A percentile compares a stretch with the other conserved stretches of the same genome.
Evolutionary conservation across 805 yeast species (phyloP).

Genomic region (Vanderwaltozyma yarrowii): DNA sequence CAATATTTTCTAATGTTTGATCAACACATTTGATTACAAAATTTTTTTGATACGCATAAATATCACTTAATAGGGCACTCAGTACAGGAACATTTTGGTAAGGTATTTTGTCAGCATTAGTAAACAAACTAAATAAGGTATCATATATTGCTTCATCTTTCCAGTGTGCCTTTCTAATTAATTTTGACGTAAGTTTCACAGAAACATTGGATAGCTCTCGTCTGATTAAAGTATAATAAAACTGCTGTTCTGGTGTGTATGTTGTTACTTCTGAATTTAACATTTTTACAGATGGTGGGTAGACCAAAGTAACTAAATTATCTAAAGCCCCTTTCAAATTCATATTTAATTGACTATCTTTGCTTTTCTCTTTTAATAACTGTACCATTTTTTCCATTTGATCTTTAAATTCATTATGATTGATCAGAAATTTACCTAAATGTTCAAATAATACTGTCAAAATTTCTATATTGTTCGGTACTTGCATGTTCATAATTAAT

Average conservation of each 20-base stretch:
- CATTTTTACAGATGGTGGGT: conserved; percentile 42
- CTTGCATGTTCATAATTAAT: conserved; percentile 41
- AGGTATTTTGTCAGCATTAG: conserved; percentile 50
- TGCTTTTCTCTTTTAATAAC: conserved; percentile 41
- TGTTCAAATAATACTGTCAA: conserved; percentile 62
- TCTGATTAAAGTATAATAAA: conserved; percentile 41
- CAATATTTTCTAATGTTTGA: conserved; percentile 50
- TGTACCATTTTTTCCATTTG: conserved; percentile 56
- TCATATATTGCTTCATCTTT: conserved; percentile 28
- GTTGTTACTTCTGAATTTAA: conserved; percentile 19
- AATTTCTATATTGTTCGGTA: conserved; percentile 56
- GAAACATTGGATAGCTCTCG: conserved; percentile 37
- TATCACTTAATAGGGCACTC: conserved; percentile 36
- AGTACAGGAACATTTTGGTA: conserved; percentile 45
- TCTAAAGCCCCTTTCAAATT: conserved; percentile 51
- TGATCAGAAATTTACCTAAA: conserved; percentile 55
- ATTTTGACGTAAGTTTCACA: conserved; percentile 26
- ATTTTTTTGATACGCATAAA: conserved; percentile 29
- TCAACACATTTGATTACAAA: conserved; percentile 47
- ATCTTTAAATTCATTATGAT: conserved; percentile 44
- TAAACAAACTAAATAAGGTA: conserved; percentile 35
- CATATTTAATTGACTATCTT: conserved; percentile 38
- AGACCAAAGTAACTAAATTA: conserved; percentile 42
- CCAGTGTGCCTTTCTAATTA: conserved; percentile 40
- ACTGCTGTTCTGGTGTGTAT: conserved; percentile 37